Conservation (phyloP, 305 asterid genomes). For the Rubia peregrina region DNA sequence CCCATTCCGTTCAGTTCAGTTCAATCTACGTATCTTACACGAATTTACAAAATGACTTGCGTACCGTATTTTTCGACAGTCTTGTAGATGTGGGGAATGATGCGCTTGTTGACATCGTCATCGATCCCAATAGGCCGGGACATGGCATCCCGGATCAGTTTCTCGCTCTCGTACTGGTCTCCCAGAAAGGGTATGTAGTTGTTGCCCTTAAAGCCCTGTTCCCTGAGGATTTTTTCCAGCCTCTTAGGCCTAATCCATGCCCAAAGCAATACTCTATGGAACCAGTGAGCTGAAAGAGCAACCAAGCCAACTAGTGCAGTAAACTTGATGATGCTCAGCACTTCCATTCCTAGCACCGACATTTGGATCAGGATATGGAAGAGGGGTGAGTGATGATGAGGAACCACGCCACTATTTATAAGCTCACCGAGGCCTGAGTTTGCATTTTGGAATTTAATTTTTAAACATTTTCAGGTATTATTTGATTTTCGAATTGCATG, state of each 20-base stretch:
- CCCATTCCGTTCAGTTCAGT: neutral
- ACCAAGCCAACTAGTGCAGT: neutral
- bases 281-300: neutral
- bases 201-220: slow-evolving; percentile 44
- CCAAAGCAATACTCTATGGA: slow-evolving; percentile 24
- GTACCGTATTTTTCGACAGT: slow-evolving; percentile 27
- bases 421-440: neutral
- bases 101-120: slow-evolving; percentile 31
- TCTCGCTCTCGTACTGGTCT: slow-evolving; percentile 28
- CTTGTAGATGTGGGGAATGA: slow-evolving; percentile 30
- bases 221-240: slow-evolving; percentile 40
- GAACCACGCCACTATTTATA: neutral
- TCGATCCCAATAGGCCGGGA: slow-evolving; percentile 32
- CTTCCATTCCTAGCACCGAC: slow-evolving; percentile 1
- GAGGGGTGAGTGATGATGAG: neutral
- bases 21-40: neutral
- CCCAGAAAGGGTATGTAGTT: slow-evolving; percentile 39
- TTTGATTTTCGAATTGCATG: neutral
- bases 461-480: neutral
- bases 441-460: too few species aligned
- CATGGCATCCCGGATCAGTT: slow-evolving; percentile 28
- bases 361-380: neutral
- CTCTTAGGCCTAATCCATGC: slow-evolving; percentile 42
- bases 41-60: neutral
- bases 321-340: neutral